These are phyloP conservation scores for Pseudogymnoascus sp. DNA, from an alignment of 2,329 filamentous ascomycete species.

Conservation along the genomic window DNA sequence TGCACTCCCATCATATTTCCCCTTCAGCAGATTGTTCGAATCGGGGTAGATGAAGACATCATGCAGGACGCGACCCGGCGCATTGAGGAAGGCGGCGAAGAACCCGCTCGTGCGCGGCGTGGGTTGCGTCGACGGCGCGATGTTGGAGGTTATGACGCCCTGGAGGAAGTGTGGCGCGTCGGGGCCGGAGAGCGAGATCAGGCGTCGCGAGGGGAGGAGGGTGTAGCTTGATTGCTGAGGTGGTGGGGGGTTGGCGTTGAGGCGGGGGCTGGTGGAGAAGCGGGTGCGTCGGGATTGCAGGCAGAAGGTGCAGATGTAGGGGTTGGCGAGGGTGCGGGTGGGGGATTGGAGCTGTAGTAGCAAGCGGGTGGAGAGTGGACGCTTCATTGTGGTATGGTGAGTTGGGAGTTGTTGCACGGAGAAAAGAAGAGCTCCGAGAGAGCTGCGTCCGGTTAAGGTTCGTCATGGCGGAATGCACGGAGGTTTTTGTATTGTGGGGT, in stretches of 20 bases:
- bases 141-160: constrained; percentile 71
- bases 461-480: neutral
- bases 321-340: constrained; percentile 4
- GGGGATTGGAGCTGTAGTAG: constrained; percentile 8
- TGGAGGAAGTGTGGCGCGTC: constrained; percentile 82
- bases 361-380: constrained; percentile 3
- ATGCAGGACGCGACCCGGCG: constrained; percentile 73
- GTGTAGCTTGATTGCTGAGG: constrained; percentile 42
- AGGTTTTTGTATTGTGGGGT: neutral
- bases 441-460: constrained; percentile 3
- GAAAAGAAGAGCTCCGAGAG: neutral
- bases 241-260: constrained; percentile 25
- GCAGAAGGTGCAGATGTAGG: constrained; percentile 21
- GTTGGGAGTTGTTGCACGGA: neutral
- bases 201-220: constrained; percentile 60
- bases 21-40: constrained; percentile 25
- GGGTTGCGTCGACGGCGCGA: constrained; percentile 31
- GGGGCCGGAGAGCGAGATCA: constrained; percentile 70
- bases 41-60: constrained; percentile 84
- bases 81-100: constrained; percentile 81
- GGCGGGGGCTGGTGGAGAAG: constrained; percentile 8
- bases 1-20: constrained; percentile 17
- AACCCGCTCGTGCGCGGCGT: constrained; percentile 41
- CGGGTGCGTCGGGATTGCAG: constrained; percentile 10
- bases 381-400: constrained; percentile 16